Base-by-base conservation (phyloP, 1,284 basidiomycete genomes). In the Singerocomus rubriflavus region DNA sequence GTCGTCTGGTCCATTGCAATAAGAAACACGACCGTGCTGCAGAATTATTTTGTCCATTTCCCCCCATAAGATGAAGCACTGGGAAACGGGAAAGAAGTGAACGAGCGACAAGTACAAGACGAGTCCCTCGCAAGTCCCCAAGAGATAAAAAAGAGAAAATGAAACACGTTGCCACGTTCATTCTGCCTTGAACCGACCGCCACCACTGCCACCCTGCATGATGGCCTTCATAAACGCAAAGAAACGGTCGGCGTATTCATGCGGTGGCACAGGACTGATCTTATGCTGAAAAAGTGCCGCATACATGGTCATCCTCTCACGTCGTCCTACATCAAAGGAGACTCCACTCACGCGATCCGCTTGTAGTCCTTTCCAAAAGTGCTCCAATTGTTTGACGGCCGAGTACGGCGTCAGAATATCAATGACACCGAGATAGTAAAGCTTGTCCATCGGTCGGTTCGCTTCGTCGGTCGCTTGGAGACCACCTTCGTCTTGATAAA, bases 401-500 rank as follows among this genome's bases (percentile, higher is more conserved):
- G 77, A 84, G 70, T 93, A 99, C 6, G 93, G 94, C 29, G 96
- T 98, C 55, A 94, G 74, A 60, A 96, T 96, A 70, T 98, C 94
- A 62, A 98, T 98, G 43, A 97, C 81, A 26, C 93, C 93, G 16
- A 96, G 75, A 70, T 99, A 99, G 71, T 98, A 99, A 54, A 99
- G 91, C 45, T 81, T 82, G 58, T 88, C 84, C 68, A 88, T 72
- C 4, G 79, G 72, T 30, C 80, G 74, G 66, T 98, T 96, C 21
- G 67, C 69, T 60, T 96, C 93, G 67, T 96, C 85, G 13, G 95
- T 97, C 26, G 93, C 92, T 27, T 88, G 82, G 52, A 97, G 70
- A 1, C 97, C 96, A 25, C 95, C 95, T 64, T 99, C 97, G 65
- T 99, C 94, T 64, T 96, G 92, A 66, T 98, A 98, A 71, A 98